phyloP scores from a whole-genome alignment of 1,284 basidiomycete species.

The Mycosarcoma mackinlayi region DNA sequence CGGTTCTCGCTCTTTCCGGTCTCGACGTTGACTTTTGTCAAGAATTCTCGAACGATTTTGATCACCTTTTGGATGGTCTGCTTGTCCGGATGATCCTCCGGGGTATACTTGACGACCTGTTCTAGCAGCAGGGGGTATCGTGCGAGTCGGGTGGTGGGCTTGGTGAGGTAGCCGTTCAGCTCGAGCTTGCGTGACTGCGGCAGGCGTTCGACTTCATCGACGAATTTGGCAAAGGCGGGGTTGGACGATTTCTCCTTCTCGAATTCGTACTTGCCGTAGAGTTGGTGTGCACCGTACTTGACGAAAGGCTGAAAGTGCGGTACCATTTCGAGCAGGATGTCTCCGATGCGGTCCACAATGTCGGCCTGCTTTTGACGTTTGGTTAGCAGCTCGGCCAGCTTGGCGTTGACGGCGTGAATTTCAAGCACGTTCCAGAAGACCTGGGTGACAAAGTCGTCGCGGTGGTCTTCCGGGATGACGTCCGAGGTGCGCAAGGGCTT shows the following conservation, averaged over 20 bases:
- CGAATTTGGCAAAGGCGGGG: slow-evolving; percentile 92
- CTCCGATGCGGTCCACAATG: slow-evolving; percentile 90
- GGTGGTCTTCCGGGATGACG: slow-evolving; percentile 80
- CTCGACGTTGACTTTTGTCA: slow-evolving; percentile 89
- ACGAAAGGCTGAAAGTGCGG: slow-evolving; percentile 92
- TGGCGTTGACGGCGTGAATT: slow-evolving; percentile 89
- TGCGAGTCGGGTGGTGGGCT: slow-evolving; percentile 95
- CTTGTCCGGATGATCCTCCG: slow-evolving; percentile 90
- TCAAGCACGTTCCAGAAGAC: slow-evolving; percentile 99
- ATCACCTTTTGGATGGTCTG: slow-evolving; percentile 81
- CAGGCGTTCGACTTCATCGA: slow-evolving; percentile 90
- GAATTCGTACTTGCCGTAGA: slow-evolving; percentile 98
- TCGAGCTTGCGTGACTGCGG: slow-evolving; percentile 97
- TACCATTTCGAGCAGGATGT: slow-evolving; percentile 88
- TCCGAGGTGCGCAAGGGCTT: slow-evolving; percentile 80
- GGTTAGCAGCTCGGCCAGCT: slow-evolving; percentile 89
- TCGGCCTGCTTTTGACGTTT: slow-evolving; percentile 95
- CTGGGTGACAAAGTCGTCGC: slow-evolving; percentile 88
- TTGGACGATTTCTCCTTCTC: slow-evolving; percentile 97
- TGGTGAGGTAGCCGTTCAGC: slow-evolving; percentile 94
- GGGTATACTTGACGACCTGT: slow-evolving; percentile 91
- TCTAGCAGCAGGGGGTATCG: slow-evolving; percentile 93
- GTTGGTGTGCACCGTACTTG: slow-evolving; percentile 92
- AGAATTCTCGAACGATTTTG: slow-evolving; percentile 82
- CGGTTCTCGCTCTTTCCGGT: slow-evolving; percentile 91